Conservation (phyloP, 495 filamentous ascomycete species). For the Xanthoparmelia taractica region DNA sequence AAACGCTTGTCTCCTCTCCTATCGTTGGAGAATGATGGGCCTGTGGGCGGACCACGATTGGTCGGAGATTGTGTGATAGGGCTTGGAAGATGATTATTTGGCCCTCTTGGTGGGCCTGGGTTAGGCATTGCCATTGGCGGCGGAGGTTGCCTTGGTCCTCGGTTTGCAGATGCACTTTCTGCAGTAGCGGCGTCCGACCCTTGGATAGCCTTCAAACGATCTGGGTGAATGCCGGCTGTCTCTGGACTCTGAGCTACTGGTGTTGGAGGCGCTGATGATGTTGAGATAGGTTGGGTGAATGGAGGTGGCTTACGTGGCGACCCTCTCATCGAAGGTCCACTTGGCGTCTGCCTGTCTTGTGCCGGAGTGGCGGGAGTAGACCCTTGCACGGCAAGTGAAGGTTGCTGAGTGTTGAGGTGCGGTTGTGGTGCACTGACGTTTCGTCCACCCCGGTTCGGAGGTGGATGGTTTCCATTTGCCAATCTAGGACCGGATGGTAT, state of each 20-base stretch:
- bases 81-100: conserved; percentile 19
- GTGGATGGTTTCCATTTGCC: conserved; percentile 24
- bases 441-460: conserved; percentile 18
- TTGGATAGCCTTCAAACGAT: conserved; percentile 28
- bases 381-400: neutral
- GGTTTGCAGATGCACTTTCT: conserved; percentile 13
- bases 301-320: conserved; percentile 19
- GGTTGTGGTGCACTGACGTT: conserved; percentile 24
- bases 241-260: conserved; percentile 19
- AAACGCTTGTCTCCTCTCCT: conserved; percentile 27
- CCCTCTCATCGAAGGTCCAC: conserved; percentile 22
- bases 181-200: conserved; percentile 10
- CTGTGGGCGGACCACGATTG: conserved; percentile 26
- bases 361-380: conserved; percentile 7
- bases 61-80: conserved; percentile 16
- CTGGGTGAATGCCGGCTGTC: conserved; percentile 26
- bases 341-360: conserved; percentile 22
- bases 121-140: conserved; percentile 14
- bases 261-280: conserved; percentile 17
- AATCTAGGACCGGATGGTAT: conserved; percentile 27
- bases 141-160: conserved; percentile 17
- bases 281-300: conserved; percentile 4
- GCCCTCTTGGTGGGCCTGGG: conserved; percentile 20
- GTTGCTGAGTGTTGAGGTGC: conserved; percentile 18
- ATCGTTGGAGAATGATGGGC: conserved; percentile 19